These are phyloP conservation scores for Bisporella sp. DNA, from an alignment of 2,329 filamentous ascomycete genomes.

Conservation along the genomic window DNA sequence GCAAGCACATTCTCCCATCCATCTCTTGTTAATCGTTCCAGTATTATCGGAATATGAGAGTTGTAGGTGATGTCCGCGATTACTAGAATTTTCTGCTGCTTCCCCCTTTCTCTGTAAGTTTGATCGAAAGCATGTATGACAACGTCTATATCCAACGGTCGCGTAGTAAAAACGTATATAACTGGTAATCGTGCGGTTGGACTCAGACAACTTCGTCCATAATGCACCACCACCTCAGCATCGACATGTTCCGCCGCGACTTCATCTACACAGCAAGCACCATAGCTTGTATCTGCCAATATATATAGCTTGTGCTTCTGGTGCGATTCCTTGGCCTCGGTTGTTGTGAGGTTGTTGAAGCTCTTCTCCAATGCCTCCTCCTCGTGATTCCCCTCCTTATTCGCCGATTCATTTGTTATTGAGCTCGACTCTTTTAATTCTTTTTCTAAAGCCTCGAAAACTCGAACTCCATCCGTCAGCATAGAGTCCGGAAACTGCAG, in stretches of 20 bases:
- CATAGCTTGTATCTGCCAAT: slow-evolving; percentile 92
- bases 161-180: slow-evolving; percentile 81
- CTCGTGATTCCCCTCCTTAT: neutral
- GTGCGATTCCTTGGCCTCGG: neutral
- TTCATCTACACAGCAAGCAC: slow-evolving; percentile 94
- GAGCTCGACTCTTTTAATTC: slow-evolving; percentile 30
- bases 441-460: slow-evolving; percentile 59
- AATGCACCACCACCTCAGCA: slow-evolving; percentile 89
- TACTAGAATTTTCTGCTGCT: slow-evolving; percentile 59
- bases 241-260: slow-evolving; percentile 90
- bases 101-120: slow-evolving; percentile 48
- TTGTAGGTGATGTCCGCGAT: slow-evolving; percentile 89
- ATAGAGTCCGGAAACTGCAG: slow-evolving; percentile 96
- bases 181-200: slow-evolving; percentile 83
- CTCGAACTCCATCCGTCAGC: slow-evolving; percentile 76
- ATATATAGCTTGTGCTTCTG: slow-evolving; percentile 57
- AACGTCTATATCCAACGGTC: slow-evolving; percentile 55
- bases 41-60: slow-evolving; percentile 59
- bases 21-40: slow-evolving; percentile 41
- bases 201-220: slow-evolving; percentile 85
- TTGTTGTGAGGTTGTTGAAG: neutral
- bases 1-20: slow-evolving; percentile 68
- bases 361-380: neutral
- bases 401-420: neutral
- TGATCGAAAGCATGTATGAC: slow-evolving; percentile 53